Conservation (phyloP, 2,329 filamentous ascomycete genomes). For the Colletotrichum sp. region DNA sequence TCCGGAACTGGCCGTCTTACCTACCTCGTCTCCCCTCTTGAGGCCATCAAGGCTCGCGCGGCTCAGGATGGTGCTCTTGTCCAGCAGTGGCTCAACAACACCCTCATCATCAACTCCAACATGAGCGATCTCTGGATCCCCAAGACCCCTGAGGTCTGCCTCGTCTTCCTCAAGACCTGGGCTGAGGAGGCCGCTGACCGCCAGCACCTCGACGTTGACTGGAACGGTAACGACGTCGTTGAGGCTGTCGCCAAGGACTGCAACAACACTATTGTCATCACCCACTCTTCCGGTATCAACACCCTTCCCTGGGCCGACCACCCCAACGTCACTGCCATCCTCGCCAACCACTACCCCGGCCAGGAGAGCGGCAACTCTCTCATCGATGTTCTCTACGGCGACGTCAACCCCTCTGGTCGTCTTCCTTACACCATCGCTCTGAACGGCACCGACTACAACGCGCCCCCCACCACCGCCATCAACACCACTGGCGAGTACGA, state of each 20-base stretch:
- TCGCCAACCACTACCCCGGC: conserved; percentile 74
- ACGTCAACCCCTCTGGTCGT: conserved; percentile 71
- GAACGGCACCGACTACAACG: conserved; percentile 52
- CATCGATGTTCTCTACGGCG: conserved; percentile 71
- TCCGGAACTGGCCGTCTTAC: conserved; percentile 62
- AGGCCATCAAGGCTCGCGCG: conserved; percentile 60
- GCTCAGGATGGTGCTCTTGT: conserved; percentile 45
- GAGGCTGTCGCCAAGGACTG: conserved; percentile 20
- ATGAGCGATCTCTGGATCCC: conserved; percentile 51
- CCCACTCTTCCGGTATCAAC: conserved; percentile 72
- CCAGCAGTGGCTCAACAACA: conserved; percentile 49
- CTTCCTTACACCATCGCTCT: conserved; percentile 75
- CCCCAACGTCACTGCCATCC: conserved; percentile 67
- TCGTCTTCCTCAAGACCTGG: conserved; percentile 71
- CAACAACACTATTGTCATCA: conserved; percentile 65
- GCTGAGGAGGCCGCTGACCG: conserved; percentile 69
- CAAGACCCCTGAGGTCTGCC: conserved; percentile 65
- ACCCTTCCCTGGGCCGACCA: conserved; percentile 63
- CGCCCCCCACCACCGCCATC: conserved; percentile 40
- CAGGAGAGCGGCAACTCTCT: conserved; percentile 75
- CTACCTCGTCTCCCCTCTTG: conserved; percentile 70
- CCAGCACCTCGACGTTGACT: conserved; percentile 58
- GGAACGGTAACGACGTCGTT: conserved; percentile 61
- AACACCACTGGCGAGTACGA: conserved; percentile 41
- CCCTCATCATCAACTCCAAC: conserved; percentile 39